Percentiles rank a stretch among this genome's conserved stretches.
Evolutionary conservation across 352 stramenopile species (phyloP).

Genomic region (Pythium plurisporium): DNA sequence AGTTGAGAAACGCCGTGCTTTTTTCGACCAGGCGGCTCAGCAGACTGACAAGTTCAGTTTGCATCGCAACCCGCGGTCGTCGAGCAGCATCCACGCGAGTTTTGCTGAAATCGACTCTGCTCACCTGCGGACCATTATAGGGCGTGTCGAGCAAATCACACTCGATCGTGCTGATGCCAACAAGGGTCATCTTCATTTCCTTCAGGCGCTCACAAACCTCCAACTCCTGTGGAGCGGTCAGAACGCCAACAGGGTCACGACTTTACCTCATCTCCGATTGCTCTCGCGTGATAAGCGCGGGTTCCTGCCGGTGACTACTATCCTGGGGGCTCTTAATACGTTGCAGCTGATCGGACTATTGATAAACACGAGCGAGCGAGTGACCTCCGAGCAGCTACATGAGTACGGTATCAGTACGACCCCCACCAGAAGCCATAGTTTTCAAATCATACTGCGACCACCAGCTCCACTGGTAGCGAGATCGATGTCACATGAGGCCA

Average conservation of each 20-base stretch:
- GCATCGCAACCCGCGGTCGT: background rate
- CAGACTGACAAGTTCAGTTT: background rate
- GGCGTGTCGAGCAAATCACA: constrained; percentile 8
- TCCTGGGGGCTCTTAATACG: constrained; percentile 25
- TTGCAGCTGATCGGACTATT: constrained; percentile 27
- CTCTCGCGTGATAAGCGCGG: constrained; percentile 7
- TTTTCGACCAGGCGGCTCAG: background rate
- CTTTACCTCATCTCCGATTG: constrained; percentile 22
- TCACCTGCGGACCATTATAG: constrained; percentile 14
- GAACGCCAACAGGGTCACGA: constrained; percentile 1
- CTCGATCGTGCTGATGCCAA: constrained; percentile 6
- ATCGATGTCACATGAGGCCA: constrained; percentile 29
- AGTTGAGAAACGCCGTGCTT: constrained; percentile 1
- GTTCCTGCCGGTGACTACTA: constrained; percentile 21
- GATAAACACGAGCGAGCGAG: background rate
- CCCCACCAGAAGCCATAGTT: background rate
- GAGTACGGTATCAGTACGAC: constrained; percentile 1
- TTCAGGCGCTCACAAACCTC: constrained; percentile 31
- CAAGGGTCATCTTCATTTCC: constrained; percentile 26
- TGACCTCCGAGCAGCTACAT: background rate
- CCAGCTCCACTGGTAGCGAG: constrained; percentile 5
- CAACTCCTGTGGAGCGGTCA: constrained; percentile 12
- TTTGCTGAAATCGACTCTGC: background rate
- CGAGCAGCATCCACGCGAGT: background rate
- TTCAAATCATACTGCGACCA: background rate